phyloP scores from a whole-genome alignment of 805 yeast species.

The Kodamaea hsintzibuensis region DNA sequence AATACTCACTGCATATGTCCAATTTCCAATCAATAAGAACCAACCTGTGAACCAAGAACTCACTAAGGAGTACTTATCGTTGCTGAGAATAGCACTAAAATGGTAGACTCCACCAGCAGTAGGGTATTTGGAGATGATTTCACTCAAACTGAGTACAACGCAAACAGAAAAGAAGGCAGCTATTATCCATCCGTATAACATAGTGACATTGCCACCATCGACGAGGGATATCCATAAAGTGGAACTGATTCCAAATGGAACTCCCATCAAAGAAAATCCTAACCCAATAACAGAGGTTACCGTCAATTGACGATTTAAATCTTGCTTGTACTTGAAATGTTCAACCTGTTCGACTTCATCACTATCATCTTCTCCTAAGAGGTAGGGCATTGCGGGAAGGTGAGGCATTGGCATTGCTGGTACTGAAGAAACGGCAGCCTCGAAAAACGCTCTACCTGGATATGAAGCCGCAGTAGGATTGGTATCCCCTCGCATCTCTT shows the following conservation, averaged over 20 bases:
- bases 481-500: background rate
- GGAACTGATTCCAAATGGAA: conserved; percentile 75
- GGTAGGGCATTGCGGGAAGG: conserved; percentile 1
- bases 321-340: conserved; percentile 73
- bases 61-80: conserved; percentile 53
- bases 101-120: conserved; percentile 77
- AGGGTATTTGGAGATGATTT: conserved; percentile 75
- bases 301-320: conserved; percentile 64
- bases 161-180: conserved; percentile 64
- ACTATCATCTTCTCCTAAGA: conserved; percentile 33
- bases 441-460: background rate
- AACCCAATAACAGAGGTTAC: conserved; percentile 72
- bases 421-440: background rate
- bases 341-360: conserved; percentile 60
- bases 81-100: conserved; percentile 70
- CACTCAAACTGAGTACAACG: conserved; percentile 73
- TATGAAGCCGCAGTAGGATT: background rate
- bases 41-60: conserved; percentile 81
- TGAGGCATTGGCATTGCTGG: conserved; percentile 5
- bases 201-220: conserved; percentile 78
- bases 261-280: conserved; percentile 81
- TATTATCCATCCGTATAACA: conserved; percentile 71
- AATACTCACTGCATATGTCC: conserved; percentile 75
- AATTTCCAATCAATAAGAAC: conserved; percentile 70
- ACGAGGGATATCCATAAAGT: conserved; percentile 69